phyloP scores from a whole-genome alignment of 2,329 filamentous ascomycete genomes.

The Parastagonospora nodorum region DNA sequence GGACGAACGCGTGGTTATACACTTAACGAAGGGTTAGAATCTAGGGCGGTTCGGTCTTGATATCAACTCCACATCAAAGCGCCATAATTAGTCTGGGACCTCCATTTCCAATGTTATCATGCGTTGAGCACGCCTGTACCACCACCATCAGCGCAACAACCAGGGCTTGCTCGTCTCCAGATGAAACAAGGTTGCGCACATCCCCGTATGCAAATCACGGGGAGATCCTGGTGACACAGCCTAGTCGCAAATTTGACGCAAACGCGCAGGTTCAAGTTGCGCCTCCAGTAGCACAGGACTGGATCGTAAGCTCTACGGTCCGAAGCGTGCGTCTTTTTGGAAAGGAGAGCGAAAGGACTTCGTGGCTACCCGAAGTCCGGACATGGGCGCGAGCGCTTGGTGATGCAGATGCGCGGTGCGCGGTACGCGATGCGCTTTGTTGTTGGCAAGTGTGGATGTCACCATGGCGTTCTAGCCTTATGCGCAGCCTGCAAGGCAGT shows the following conservation, averaged over 20 bases:
- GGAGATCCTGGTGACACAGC: conserved; percentile 23
- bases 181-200: conserved; percentile 31
- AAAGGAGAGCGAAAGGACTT: background rate
- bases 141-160: conserved; percentile 20
- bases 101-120: conserved; percentile 26
- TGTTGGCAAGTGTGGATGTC: conserved; percentile 13
- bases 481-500: conserved; percentile 6
- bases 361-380: background rate
- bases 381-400: conserved; percentile 12
- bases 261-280: conserved; percentile 9
- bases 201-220: conserved; percentile 14
- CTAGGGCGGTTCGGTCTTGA: conserved; percentile 8
- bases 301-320: background rate
- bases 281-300: conserved; percentile 2
- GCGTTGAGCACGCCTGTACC: conserved; percentile 25
- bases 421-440: conserved; percentile 6
- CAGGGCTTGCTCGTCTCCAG: conserved; percentile 22
- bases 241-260: conserved; percentile 19
- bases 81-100: conserved; percentile 19
- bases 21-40: conserved; percentile 2
- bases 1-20: conserved; percentile 5
- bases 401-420: conserved; percentile 6
- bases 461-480: conserved; percentile 11
- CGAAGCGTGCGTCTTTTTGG: background rate
- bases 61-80: conserved; percentile 19